Evolutionary conservation across 2,329 filamentous ascomycete genomes (phyloP).

Genomic region (Colletotrichum destructivum): DNA sequence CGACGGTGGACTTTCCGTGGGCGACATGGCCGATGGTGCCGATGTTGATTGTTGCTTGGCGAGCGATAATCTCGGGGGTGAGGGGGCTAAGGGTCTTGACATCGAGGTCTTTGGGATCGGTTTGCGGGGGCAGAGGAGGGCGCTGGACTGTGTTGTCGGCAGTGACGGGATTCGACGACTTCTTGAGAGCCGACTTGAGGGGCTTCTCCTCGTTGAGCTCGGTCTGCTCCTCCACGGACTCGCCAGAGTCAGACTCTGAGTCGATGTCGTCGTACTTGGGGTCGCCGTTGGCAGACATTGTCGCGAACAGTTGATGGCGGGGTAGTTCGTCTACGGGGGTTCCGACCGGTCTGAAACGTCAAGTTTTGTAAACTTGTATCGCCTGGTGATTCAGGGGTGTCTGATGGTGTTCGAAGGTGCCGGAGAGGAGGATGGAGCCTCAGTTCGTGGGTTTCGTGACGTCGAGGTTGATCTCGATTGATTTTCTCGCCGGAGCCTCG

Average conservation of each 20-base stretch:
- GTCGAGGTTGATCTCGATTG: constrained; percentile 43
- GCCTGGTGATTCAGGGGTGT: constrained; percentile 23
- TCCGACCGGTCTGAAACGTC: constrained; percentile 32
- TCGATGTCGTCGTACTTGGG: constrained; percentile 80
- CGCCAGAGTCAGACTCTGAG: constrained; percentile 77
- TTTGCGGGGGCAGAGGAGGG: constrained; percentile 83
- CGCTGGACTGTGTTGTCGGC: constrained; percentile 69
- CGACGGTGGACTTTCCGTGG: constrained; percentile 98
- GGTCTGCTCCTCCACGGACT: constrained; percentile 74
- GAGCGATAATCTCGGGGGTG: constrained; percentile 95
- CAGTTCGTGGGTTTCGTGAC: constrained; percentile 41
- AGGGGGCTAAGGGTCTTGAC: constrained; percentile 85
- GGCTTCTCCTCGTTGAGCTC: constrained; percentile 70
- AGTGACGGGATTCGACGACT: constrained; percentile 62
- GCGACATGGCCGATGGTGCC: constrained; percentile 99
- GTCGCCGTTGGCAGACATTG: constrained; percentile 72
- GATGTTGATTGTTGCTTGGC: constrained; percentile 99
- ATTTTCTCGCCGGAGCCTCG: constrained; percentile 53
- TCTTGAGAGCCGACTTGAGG: constrained; percentile 90
- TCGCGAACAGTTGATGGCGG: constrained; percentile 48
- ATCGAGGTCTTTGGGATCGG: constrained; percentile 91
- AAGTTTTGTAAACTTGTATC: constrained; percentile 18
- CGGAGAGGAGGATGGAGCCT: constrained; percentile 34
- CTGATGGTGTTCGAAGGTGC: constrained; percentile 22
- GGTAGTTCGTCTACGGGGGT: constrained; percentile 44